These are phyloP conservation scores for Podospora conica DNA, from an alignment of 495 filamentous ascomycete genomes.

Conservation along the genomic window DNA sequence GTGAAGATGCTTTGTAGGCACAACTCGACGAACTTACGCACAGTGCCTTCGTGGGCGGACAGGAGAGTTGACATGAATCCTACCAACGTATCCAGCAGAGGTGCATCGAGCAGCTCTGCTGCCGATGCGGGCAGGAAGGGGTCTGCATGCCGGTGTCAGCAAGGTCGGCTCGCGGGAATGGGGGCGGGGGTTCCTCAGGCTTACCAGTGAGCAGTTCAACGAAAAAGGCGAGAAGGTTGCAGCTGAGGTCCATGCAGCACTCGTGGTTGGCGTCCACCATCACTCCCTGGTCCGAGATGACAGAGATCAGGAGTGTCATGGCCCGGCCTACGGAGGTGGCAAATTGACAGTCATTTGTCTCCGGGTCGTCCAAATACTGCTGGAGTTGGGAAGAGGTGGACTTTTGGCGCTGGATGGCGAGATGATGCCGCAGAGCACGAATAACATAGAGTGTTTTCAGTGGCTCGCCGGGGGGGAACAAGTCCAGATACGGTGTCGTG, in stretches of 20 bases:
- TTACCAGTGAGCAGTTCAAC: constrained; percentile 40
- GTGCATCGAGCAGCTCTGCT: constrained; percentile 24
- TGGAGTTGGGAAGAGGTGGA: constrained; percentile 13
- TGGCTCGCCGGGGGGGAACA: constrained; percentile 64
- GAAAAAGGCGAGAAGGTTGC: constrained; percentile 37
- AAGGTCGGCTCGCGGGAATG: neutral
- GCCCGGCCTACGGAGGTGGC: constrained; percentile 31
- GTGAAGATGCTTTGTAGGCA: constrained; percentile 61
- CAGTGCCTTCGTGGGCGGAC: constrained; percentile 9
- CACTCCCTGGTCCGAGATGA: constrained; percentile 40
- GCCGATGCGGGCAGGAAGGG: constrained; percentile 17
- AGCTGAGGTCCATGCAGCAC: constrained; percentile 36
- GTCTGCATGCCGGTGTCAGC: constrained; percentile 14
- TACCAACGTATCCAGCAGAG: constrained; percentile 34
- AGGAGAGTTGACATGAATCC: constrained; percentile 24
- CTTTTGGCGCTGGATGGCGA: constrained; percentile 26
- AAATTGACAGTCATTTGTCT: constrained; percentile 13
- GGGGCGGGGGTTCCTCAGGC: neutral
- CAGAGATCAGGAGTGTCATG: constrained; percentile 41
- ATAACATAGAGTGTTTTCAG: constrained; percentile 72
- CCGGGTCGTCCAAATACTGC: constrained; percentile 3
- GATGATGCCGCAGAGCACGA: constrained; percentile 51
- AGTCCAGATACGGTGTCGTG: constrained; percentile 44
- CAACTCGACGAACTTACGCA: constrained; percentile 38
- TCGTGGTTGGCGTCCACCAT: constrained; percentile 33